Conservation (phyloP, 805 yeast genomes). For the Kuraishia cidri region DNA sequence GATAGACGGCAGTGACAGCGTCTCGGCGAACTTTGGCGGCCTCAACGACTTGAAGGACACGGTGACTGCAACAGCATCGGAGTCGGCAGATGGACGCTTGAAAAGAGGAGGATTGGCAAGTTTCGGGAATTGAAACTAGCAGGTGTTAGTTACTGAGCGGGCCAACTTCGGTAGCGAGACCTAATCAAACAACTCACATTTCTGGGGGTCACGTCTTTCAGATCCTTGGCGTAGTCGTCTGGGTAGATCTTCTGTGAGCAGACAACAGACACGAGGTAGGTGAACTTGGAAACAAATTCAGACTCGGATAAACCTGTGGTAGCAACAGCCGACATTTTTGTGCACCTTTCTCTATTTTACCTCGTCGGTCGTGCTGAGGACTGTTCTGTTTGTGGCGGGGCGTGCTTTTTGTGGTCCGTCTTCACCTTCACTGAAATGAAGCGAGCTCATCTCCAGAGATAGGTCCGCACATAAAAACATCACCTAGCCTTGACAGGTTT, state of each 20-base stretch:
- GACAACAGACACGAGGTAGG: slow-evolving; percentile 36
- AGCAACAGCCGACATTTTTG: slow-evolving; percentile 1
- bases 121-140: slow-evolving; percentile 8
- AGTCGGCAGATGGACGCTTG: slow-evolving; percentile 15
- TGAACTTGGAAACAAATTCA: slow-evolving; percentile 39
- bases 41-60: slow-evolving; percentile 56
- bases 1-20: slow-evolving; percentile 11
- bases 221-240: slow-evolving; percentile 17
- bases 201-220: slow-evolving; percentile 9
- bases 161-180: not conserved
- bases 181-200: not conserved
- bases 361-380: not conserved
- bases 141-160: not conserved
- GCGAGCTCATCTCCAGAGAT: too few species aligned
- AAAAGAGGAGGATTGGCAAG: slow-evolving; percentile 17
- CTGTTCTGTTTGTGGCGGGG: not conserved
- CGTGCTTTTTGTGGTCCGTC: too few species aligned
- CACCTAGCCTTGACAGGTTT: too few species aligned
- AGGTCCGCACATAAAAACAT: too few species aligned
- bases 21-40: slow-evolving; percentile 53
- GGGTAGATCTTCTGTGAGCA: slow-evolving; percentile 15
- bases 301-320: slow-evolving; percentile 19
- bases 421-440: too few species aligned
- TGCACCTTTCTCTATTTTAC: not conserved
- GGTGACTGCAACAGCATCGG: slow-evolving; percentile 8